A percentile compares a stretch with the other conserved stretches of the same genome.
phyloP scores from a whole-genome alignment of 345 rosid species.

The Gossypium raimondii region DNA sequence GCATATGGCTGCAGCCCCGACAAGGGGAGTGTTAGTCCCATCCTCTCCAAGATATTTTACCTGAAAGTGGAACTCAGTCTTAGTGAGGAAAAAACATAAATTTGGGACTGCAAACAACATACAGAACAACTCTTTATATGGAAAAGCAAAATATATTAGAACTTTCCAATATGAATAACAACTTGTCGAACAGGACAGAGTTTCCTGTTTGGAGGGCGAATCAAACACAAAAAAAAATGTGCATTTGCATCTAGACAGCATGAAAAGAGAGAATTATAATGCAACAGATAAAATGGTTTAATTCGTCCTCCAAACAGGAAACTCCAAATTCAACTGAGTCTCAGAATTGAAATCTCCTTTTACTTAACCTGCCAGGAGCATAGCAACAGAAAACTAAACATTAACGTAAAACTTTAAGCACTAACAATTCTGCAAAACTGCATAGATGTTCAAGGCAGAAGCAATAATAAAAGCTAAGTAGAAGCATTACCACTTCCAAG shows the following conservation, averaged over 20 bases:
- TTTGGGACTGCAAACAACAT: background rate
- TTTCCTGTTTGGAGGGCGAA: too few relatives aligned
- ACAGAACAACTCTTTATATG: background rate
- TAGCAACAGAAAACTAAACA: background rate
- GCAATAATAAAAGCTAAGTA: background rate
- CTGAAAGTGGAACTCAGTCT: conserved; percentile 29
- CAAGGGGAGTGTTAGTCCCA: conserved; percentile 55
- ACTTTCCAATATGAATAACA: background rate
- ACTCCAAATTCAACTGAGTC: background rate
- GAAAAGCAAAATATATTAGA: background rate
- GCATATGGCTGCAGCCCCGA: conserved; percentile 80
- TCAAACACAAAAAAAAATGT: background rate
- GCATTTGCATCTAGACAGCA: too few relatives aligned
- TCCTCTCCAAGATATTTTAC: conserved; percentile 94
- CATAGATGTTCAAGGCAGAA: background rate
- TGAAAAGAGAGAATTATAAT: background rate
- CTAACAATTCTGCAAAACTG: background rate
- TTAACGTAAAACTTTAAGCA: background rate
- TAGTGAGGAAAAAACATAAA: background rate
- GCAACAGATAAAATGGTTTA: background rate
- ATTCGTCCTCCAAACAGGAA: background rate
- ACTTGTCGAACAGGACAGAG: background rate
- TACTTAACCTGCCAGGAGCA: background rate
- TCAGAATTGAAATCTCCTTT: background rate
- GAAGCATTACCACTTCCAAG: background rate